Conservation (phyloP, 2,329 filamentous ascomycete species). For the Fusarium sp. region DNA sequence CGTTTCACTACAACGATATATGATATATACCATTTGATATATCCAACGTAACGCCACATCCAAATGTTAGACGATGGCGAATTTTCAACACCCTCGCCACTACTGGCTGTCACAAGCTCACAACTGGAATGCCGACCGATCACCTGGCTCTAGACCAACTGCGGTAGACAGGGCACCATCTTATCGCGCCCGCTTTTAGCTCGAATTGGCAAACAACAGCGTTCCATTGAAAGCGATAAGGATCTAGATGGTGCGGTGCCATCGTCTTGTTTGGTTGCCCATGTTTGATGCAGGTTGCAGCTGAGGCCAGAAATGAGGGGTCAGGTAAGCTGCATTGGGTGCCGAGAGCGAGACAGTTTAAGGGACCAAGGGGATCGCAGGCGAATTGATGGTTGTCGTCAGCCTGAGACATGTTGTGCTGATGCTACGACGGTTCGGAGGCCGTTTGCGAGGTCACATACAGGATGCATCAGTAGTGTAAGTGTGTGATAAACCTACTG, state of each 20-base stretch:
- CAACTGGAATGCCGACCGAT: conserved; percentile 3
- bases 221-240: conserved; percentile 5
- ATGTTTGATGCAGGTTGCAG: conserved; percentile 1
- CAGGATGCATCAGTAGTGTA: neutral
- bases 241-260: neutral
- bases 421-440: conserved; percentile 13
- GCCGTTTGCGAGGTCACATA: neutral
- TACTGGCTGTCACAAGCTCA: neutral
- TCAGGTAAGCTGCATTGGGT: neutral
- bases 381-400: neutral
- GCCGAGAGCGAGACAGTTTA: neutral
- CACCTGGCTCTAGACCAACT: neutral
- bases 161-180: neutral
- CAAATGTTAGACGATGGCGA: conserved; percentile 1
- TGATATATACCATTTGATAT: neutral
- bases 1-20: neutral
- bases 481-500: neutral
- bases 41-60: conserved; percentile 3
- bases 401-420: neutral
- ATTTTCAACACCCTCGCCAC: conserved; percentile 14
- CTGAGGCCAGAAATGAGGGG: conserved; percentile 17
- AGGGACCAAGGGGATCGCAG: neutral
- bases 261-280: neutral
- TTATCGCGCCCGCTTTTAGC: conserved; percentile 9
- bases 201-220: neutral